phyloP scores from a whole-genome alignment of 2,329 filamentous ascomycete genomes.

The Apiospora kogelbergensis region DNA sequence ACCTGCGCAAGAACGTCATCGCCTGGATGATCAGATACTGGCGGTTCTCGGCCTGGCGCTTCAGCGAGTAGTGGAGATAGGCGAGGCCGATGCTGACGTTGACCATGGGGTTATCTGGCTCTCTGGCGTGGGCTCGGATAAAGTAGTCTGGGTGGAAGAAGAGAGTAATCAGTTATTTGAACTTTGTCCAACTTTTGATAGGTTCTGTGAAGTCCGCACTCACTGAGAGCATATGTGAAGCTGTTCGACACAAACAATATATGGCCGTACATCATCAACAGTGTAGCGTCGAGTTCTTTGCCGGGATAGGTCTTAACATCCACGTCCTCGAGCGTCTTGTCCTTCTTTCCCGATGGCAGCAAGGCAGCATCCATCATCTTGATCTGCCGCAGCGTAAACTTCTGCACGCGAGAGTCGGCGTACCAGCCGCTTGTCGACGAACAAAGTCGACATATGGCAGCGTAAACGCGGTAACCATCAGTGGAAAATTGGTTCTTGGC shows the following conservation, averaged over 20 bases:
- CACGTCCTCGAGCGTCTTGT: conserved; percentile 24
- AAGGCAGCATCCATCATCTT: conserved; percentile 79
- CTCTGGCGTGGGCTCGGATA: conserved; percentile 71
- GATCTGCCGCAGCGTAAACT: conserved; percentile 88
- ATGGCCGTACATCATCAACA: conserved; percentile 88
- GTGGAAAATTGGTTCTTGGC: conserved; percentile 76
- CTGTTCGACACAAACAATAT: conserved; percentile 82
- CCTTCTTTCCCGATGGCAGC: conserved; percentile 46
- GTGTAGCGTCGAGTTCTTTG: conserved; percentile 68
- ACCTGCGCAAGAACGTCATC: conserved; percentile 74
- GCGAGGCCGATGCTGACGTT: conserved; percentile 79
- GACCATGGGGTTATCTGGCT: conserved; percentile 74
- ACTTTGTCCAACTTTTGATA: background rate
- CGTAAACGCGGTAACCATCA: conserved; percentile 82
- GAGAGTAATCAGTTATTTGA: background rate
- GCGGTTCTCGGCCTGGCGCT: conserved; percentile 85
- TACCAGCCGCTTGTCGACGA: conserved; percentile 75
- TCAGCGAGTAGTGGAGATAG: conserved; percentile 87
- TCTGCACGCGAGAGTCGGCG: conserved; percentile 78
- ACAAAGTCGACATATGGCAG: conserved; percentile 73
- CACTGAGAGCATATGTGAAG: conserved; percentile 79
- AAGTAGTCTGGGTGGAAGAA: conserved; percentile 66
- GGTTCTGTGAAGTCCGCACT: conserved; percentile 19
- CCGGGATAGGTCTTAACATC: conserved; percentile 36
- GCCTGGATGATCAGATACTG: conserved; percentile 88